Base-by-base conservation (phyloP, 1,284 basidiomycete genomes). In the Bjerkandera adusta region DNA sequence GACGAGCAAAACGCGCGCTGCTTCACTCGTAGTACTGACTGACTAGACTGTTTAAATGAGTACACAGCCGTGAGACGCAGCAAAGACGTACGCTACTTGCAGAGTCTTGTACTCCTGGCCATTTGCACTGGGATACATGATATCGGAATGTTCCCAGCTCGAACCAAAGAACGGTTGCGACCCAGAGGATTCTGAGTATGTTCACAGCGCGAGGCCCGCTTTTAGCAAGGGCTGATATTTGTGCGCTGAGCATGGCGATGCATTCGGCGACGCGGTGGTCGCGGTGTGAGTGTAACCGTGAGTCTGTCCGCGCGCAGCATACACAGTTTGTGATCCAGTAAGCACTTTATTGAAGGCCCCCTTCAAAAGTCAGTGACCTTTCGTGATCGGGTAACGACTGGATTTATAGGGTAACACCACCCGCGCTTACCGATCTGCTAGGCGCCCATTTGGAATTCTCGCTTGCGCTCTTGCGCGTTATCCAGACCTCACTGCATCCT, bases 1-100 rank as follows among this genome's bases (percentile, higher is more conserved):
- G 18, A 93, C 68, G 39, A 95, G 68, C 20, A 96, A 78, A 10
- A 94, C 73, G 60, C 86, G 88, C 4, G 78, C 77, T 11, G 79
- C 74, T 18, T 51, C 52, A 35, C 48, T 43, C n/a, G 29, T 32
- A 4, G 45, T 34, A 53, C 48, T 45, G 57, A 51, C 52, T 13
- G 41, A 22, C 41, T 34, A 16, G 20, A 8, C 18, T 44, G 26
- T 30, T 33, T 22, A 32, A n/a, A 24, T 18, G 8, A 16, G 37
- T 11, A 21, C 26, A 66, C 68, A 47, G 49, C 69, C 66, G 35
- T 57, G 18, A 18, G 12, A 3, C 22, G 34, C 27, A 30, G 27
- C 3, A 22, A 24, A 16, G 13, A 15, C 41, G 24, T 25, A 43
- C 41, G 16, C 20, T n/a, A n/a, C n/a, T n/a, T n/a, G n/a, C n/a